phyloP scores from a whole-genome alignment of 2,329 filamentous ascomycete genomes.

The Pseudocercospora vitis region DNA sequence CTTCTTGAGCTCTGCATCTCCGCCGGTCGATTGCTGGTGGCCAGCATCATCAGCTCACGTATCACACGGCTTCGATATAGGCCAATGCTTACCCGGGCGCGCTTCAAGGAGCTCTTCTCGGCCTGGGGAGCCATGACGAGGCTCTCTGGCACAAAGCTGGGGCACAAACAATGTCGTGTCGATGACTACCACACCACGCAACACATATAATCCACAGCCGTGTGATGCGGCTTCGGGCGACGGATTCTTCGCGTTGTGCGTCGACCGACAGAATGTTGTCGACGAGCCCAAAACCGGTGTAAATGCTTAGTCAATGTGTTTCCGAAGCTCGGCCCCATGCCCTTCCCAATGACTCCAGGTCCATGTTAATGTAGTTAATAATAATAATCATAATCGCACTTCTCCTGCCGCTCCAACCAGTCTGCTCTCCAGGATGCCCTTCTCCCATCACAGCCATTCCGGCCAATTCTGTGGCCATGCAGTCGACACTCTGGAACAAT shows the following conservation, averaged over 20 bases:
- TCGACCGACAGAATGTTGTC: slow-evolving; percentile 1
- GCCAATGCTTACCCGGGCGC: slow-evolving; percentile 64
- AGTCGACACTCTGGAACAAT: slow-evolving; percentile 76
- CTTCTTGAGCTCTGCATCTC: slow-evolving; percentile 73
- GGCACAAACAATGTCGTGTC: background rate
- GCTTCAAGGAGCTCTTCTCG: slow-evolving; percentile 84
- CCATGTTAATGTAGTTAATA: too few relatives aligned
- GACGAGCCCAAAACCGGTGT: background rate
- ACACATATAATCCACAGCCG: background rate
- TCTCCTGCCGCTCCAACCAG: background rate
- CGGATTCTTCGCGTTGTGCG: background rate
- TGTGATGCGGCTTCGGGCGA: background rate
- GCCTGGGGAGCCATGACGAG: slow-evolving; percentile 31
- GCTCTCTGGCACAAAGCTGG: too few relatives aligned
- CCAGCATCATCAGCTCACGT: slow-evolving; percentile 5
- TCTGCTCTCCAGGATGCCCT: slow-evolving; percentile 65
- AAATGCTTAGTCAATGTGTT: background rate
- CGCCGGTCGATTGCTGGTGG: slow-evolving; percentile 64
- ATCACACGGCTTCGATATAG: background rate
- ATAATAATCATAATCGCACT: background rate
- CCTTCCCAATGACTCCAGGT: background rate
- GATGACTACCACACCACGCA: background rate
- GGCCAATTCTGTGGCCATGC: slow-evolving; percentile 97
- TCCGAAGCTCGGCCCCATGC: background rate
- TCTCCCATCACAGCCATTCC: slow-evolving; percentile 97